phyloP scores from a whole-genome alignment of 495 filamentous ascomycete genomes.

The Symbiotaphrina buchneri region DNA sequence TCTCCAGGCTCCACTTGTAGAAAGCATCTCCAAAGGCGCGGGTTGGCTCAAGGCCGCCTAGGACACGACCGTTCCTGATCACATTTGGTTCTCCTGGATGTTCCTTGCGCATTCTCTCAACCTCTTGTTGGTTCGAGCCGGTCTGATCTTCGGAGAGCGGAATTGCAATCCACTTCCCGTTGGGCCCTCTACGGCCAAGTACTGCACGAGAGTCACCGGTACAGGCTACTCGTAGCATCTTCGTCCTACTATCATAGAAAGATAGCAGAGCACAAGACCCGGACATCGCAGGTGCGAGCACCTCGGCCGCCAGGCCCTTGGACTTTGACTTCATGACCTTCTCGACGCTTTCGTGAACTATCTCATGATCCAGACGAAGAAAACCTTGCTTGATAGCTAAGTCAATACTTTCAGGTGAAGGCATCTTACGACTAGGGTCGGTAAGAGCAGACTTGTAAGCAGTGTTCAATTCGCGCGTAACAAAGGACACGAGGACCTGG shows the following conservation, averaged over 20 bases:
- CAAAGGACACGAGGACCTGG: conserved; percentile 73
- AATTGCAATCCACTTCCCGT: conserved; percentile 84
- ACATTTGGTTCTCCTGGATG: conserved; percentile 80
- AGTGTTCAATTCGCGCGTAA: conserved; percentile 80
- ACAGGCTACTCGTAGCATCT: conserved; percentile 73
- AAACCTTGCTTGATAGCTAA: conserved; percentile 86
- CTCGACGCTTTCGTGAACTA: conserved; percentile 70
- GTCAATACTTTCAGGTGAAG: conserved; percentile 40
- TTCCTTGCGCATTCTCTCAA: conserved; percentile 51
- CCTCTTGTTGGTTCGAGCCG: conserved; percentile 65
- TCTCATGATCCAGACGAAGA: conserved; percentile 71
- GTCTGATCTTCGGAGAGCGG: conserved; percentile 85
- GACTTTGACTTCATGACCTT: conserved; percentile 76
- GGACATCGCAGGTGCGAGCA: conserved; percentile 78
- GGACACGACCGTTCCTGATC: conserved; percentile 65
- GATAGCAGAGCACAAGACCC: conserved; percentile 91
- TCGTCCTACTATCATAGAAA: conserved; percentile 76
- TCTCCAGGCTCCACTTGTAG: conserved; percentile 86
- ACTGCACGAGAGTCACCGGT: conserved; percentile 90
- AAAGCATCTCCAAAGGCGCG: conserved; percentile 88
- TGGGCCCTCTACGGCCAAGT: conserved; percentile 52
- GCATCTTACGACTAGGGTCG: conserved; percentile 1
- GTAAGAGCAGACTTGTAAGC: conserved; percentile 58
- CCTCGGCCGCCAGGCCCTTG: conserved; percentile 67
- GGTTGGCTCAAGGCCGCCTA: conserved; percentile 78